Conservation (phyloP, 2,329 filamentous ascomycete species). For the Colletotrichum chlorophyti region DNA sequence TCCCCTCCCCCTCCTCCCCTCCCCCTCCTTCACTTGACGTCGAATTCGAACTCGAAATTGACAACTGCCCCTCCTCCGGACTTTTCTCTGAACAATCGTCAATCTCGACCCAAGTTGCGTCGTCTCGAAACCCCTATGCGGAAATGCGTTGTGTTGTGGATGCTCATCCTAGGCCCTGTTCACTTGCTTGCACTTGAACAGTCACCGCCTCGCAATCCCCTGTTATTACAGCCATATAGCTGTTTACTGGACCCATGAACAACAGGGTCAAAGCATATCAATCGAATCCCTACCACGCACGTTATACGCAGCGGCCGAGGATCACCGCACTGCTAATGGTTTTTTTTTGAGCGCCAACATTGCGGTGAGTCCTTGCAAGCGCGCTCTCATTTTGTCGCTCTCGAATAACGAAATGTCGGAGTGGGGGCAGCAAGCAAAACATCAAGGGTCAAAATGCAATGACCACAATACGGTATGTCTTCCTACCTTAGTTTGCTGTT, state of each 20-base stretch:
- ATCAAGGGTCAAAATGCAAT: neutral
- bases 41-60: neutral
- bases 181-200: neutral
- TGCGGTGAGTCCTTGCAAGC: conserved; percentile 25
- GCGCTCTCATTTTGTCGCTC: conserved; percentile 5
- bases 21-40: conserved; percentile 5
- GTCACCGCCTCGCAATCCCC: conserved; percentile 14
- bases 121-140: neutral
- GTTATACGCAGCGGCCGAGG: neutral
- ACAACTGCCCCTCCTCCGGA: neutral
- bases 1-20: neutral
- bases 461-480: neutral
- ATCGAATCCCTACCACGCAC: neutral
- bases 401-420: conserved; percentile 7
- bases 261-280: neutral
- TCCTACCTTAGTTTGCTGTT: too few relatives aligned
- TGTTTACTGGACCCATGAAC: neutral
- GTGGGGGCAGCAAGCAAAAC: neutral
- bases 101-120: neutral
- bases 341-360: conserved; percentile 14
- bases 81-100: neutral
- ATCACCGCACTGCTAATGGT: conserved; percentile 5
- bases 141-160: neutral
- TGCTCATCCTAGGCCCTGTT: neutral
- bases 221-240: neutral